These are phyloP conservation scores for Leishmania guyanensis DNA, from an alignment of 208 protist species.

Conservation along the genomic window DNA sequence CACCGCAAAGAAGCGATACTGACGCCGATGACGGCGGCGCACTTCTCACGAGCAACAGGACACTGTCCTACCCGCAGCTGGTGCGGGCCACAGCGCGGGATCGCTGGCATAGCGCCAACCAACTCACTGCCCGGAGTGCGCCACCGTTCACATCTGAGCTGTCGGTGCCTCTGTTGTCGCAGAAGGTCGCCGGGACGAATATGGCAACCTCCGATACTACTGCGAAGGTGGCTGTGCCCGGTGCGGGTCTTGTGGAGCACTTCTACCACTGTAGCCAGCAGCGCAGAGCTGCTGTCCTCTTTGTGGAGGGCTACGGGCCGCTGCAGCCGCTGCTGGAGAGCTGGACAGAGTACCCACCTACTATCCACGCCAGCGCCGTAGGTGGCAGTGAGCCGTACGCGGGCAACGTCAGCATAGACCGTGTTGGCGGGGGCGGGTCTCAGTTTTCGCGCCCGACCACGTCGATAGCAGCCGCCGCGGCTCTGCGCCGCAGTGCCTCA, in stretches of 20 bases:
- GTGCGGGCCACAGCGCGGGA: constrained; percentile 26
- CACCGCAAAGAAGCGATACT: neutral
- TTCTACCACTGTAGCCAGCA: constrained; percentile 25
- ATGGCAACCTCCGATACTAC: neutral
- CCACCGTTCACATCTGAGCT: neutral
- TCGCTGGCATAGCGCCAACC: constrained; percentile 33
- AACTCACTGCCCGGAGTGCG: constrained; percentile 21
- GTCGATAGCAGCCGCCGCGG: constrained; percentile 20
- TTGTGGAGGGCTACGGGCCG: constrained; percentile 71
- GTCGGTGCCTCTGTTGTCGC: neutral
- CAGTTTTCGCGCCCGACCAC: constrained; percentile 7
- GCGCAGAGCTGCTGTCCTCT: constrained; percentile 26
- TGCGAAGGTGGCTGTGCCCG: neutral
- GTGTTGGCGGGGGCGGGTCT: neutral
- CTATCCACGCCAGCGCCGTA: constrained; percentile 12
- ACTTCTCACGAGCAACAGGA: constrained; percentile 20
- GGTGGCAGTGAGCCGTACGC: neutral
- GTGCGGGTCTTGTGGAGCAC: constrained; percentile 15
- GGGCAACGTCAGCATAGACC: constrained; percentile 8
- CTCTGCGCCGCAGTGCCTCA: constrained; percentile 17
- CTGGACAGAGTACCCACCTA: constrained; percentile 24
- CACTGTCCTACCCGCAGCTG: constrained; percentile 16
- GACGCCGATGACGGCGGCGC: neutral
- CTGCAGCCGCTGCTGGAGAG: constrained; percentile 34
- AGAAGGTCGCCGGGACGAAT: neutral